Base-by-base conservation (phyloP, 1,284 basidiomycete species). In the Inonotus hispidus region DNA sequence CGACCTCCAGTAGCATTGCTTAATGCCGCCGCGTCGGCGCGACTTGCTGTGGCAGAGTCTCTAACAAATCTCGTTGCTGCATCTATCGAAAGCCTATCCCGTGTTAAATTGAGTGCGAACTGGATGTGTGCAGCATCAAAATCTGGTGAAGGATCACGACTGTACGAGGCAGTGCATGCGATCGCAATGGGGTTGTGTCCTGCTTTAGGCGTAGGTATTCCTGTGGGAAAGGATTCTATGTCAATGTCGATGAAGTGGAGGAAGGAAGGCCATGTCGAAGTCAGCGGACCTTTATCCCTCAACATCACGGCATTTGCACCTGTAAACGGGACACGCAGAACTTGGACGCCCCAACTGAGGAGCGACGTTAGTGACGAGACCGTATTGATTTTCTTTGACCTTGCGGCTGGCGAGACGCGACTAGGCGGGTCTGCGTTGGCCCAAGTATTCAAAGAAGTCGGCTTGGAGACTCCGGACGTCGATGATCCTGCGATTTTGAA, bases 221-320 rank as follows among this genome's bases (percentile, higher is more conserved):
- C 96, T 0, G 96, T 99, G 38, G 96, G 97, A 35, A 99, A 99
- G 76, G 96, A 99, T 74, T 98, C 95, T 2, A 98, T 99, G 97
- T 95, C 93, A 37, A 99, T 99, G 96, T 90, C 92, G 63, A 99
- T 98, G 96, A 90, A 88, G 68, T 99, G 96, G 96, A 81, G 72
- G 58, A 74, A 88, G 7, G 80, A 77, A 25, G 82, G 87, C 65
- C 77, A 84, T 69, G 87, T 86, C 63, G 88, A 95, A 69, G 92
- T 99, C 62, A 95, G 87, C 47, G 83, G 96, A 3, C 97, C 96
- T 2, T 74, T 98, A 55, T 97, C 95, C 23, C 79, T 97, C 66
- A 93, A 98, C 70, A 85, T 98, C 63, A 98, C 97, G 14, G 96
- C 96, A 0, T 99, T 99, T 70, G 88, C 93, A 1, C 87, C 91